Base-by-base conservation (phyloP, 176 grass and related monocot species). In the Bonia amplexicaulis region DNA sequence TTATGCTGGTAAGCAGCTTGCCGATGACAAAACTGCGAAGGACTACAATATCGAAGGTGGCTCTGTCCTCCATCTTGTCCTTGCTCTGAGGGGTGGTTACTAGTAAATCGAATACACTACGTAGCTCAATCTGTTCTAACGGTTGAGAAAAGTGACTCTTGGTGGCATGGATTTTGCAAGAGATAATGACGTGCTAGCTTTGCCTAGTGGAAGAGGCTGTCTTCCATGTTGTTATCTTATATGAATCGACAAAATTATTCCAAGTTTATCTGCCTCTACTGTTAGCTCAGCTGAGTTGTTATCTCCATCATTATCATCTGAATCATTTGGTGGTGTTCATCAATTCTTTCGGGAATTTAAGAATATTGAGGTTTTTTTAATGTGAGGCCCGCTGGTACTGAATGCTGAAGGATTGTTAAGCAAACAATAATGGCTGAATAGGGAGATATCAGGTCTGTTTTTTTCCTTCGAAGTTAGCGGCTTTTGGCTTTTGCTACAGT, bases 21-120 rank as follows among this genome's bases (percentile, higher is more conserved):
- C 97, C 6, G 97, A 99, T 82, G 97, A 99, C 74, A 99, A 99
- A 88, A 96, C 97, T 42, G 97, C 97, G 1, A 99, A 96, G 84
- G 97, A 99, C 44, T 99, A 99, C 90, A 99, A 99, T 66, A 96
- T 99, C 9, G 97, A 99, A 82, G 97, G 97, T 69, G 93, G 93
- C 12, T 99, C 97, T 8, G 97, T 99, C 77, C 97, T 96, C 42
- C 97, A 99, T 75, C 97, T 99, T 77, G 97, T 99, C 49, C 91
- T 99, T 89, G 93, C 93, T 77, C 86, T 99, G 47, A 93, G 97
- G 75, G 97, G 97, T 61, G 97, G 97, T 82, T 89, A 85, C 70
- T 94, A 76, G 42, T 84, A 65, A 88, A 88, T 1, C 54, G 48
- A 52, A 44, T 44, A 62, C 49, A 13, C 49, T 46, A 31, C 7